Conservation (phyloP, 2,329 filamentous ascomycete genomes). For the Fusarium sacchari region DNA sequence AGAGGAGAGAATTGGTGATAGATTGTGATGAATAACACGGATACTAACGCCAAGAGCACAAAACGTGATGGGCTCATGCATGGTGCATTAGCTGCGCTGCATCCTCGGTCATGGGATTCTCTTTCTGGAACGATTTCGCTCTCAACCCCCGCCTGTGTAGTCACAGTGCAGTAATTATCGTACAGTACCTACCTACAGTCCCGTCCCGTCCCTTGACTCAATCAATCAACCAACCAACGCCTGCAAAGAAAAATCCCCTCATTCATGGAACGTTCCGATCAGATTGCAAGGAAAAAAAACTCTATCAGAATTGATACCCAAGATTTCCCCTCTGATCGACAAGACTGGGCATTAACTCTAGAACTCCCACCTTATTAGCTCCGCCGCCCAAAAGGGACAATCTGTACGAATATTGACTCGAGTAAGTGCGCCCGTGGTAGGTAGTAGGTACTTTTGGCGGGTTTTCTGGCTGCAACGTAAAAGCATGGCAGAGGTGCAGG, state of each 20-base stretch:
- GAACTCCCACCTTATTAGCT: background rate
- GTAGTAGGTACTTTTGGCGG: background rate
- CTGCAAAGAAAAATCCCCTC: background rate
- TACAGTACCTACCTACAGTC: background rate
- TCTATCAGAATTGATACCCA: slow-evolving; percentile 23
- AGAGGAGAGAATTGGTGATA: background rate
- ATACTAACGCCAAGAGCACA: slow-evolving; percentile 16
- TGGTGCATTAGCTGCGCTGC: slow-evolving; percentile 22
- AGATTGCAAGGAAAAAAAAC: background rate
- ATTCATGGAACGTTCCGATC: slow-evolving; percentile 5
- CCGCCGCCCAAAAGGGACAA: background rate
- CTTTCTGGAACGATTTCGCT: slow-evolving; percentile 26
- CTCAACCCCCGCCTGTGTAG: slow-evolving; percentile 4
- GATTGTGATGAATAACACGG: background rate
- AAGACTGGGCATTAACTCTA: slow-evolving; percentile 34
- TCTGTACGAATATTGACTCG: slow-evolving; percentile 16
- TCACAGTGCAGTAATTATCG: background rate
- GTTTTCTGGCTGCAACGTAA: slow-evolving; percentile 13
- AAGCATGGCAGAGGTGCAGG: slow-evolving; percentile 23
- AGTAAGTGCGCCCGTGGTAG: background rate
- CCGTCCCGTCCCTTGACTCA: background rate
- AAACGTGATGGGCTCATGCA: slow-evolving; percentile 27
- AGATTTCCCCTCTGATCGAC: slow-evolving; percentile 21
- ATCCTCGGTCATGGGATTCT: slow-evolving; percentile 32
- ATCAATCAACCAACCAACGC: background rate